Percentiles rank a stretch among this genome's conserved stretches.
Evolutionary conservation across 371 early-diverging fungal species (phyloP).

Genomic region (Rhizomucor pusillus): DNA sequence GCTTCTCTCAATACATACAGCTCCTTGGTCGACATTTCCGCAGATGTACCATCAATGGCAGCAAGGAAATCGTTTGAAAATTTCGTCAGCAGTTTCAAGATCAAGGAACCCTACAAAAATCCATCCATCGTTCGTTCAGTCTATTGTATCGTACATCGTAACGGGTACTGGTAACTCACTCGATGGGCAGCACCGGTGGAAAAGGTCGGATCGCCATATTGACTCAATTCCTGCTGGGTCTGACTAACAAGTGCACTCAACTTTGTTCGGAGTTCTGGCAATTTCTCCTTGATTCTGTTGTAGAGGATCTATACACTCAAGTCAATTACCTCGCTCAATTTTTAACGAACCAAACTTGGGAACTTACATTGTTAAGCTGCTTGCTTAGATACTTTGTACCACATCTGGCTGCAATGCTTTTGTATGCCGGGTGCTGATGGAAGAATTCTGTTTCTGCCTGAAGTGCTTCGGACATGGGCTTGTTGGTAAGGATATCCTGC

Average conservation of each 20-base stretch:
- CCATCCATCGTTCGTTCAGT: conserved; percentile 46
- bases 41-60: conserved; percentile 78
- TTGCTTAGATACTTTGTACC: conserved; percentile 82
- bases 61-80: conserved; percentile 80
- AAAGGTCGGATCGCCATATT: conserved; percentile 68
- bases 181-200: conserved; percentile 27
- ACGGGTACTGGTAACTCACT: neutral
- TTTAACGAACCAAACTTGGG: neutral
- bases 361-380: conserved; percentile 69
- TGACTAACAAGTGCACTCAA: conserved; percentile 77
- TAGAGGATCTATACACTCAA: conserved; percentile 58
- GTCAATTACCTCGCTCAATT: no score
- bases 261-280: conserved; percentile 82
- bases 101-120: conserved; percentile 55
- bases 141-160: conserved; percentile 11
- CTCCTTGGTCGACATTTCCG: conserved; percentile 89
- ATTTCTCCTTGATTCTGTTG: conserved; percentile 78
- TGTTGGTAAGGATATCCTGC: conserved; percentile 81
- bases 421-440: conserved; percentile 77
- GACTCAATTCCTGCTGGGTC: conserved; percentile 76
- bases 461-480: conserved; percentile 77
- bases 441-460: conserved; percentile 81
- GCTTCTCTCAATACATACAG: conserved; percentile 46
- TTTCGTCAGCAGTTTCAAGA: conserved; percentile 79
- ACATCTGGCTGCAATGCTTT: conserved; percentile 76